Percentiles rank a stretch among this genome's conserved stretches.
These are phyloP conservation scores for Ephemerocybe angulata DNA, from an alignment of 768 basidiomycete species.

Conservation along the genomic window DNA sequence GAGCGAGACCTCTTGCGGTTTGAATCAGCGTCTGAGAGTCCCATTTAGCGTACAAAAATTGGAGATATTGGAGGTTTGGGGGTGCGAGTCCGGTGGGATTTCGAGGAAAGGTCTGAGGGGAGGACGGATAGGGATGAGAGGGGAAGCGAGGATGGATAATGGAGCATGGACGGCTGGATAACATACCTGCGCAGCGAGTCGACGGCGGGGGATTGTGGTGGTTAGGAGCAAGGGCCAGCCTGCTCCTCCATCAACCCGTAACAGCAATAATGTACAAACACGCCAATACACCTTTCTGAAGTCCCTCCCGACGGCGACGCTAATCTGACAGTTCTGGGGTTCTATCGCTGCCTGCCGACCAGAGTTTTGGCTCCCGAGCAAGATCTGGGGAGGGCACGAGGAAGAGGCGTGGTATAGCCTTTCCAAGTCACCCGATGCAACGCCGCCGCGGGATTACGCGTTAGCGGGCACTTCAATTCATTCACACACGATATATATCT, in stretches of 20 bases:
- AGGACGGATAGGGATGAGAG: constrained; percentile 35
- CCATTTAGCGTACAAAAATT: constrained; percentile 47
- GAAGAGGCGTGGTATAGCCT: no score
- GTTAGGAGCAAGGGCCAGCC: constrained; percentile 12
- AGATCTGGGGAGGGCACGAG: no score
- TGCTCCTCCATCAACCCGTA: constrained; percentile 9
- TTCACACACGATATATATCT: no score
- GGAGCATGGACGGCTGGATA: constrained; percentile 50
- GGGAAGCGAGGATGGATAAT: constrained; percentile 46
- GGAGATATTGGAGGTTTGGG: constrained; percentile 29
- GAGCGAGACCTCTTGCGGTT: constrained; percentile 87
- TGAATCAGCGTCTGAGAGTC: constrained; percentile 82
- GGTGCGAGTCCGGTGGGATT: constrained; percentile 31
- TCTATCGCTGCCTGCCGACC: no score
- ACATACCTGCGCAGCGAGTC: constrained; percentile 26
- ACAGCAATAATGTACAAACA: constrained; percentile 22
- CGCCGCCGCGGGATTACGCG: no score
- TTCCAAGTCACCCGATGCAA: no score
- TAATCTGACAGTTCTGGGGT: no score
- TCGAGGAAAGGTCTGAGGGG: constrained; percentile 7
- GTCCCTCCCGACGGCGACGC: constrained; percentile 10
- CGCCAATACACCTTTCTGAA: constrained; percentile 19
- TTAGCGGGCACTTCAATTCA: no score
- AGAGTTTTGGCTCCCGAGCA: no score
- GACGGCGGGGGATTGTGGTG: constrained; percentile 11